Conservation (phyloP, 352 stramenopile genomes). For the Pythium folliculosum region DNA sequence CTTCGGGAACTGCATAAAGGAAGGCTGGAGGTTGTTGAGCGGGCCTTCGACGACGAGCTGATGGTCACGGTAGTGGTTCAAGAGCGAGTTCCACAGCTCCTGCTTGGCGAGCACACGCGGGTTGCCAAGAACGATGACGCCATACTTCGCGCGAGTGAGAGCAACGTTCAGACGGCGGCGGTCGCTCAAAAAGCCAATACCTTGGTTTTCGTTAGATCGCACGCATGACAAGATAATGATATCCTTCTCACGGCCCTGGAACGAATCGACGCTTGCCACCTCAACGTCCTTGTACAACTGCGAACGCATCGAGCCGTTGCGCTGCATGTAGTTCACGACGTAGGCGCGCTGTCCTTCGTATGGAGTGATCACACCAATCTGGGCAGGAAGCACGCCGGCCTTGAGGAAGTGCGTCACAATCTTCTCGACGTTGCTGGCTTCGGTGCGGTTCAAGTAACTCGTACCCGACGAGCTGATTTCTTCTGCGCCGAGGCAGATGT, state of each 20-base stretch:
- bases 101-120: slow-evolving; percentile 97
- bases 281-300: slow-evolving; percentile 98
- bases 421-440: slow-evolving; percentile 98
- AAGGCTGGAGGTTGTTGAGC: slow-evolving; percentile 96
- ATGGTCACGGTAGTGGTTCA: slow-evolving; percentile 98
- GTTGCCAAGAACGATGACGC: slow-evolving; percentile 98
- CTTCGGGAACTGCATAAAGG: slow-evolving; percentile 96
- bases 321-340: slow-evolving; percentile 98
- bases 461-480: slow-evolving; percentile 98
- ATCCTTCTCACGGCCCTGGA: slow-evolving; percentile 99
- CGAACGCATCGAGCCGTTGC: slow-evolving; percentile 92
- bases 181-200: slow-evolving; percentile 99
- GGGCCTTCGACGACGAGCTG: slow-evolving; percentile 95
- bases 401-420: slow-evolving; percentile 97
- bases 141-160: slow-evolving; percentile 97
- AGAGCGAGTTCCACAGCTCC: slow-evolving; percentile 94
- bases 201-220: slow-evolving; percentile 98
- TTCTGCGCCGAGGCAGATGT: slow-evolving; percentile 95
- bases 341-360: slow-evolving; percentile 99
- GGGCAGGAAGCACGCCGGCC: slow-evolving; percentile 85
- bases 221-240: slow-evolving; percentile 98
- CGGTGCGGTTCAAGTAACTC: slow-evolving; percentile 98
- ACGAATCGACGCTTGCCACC: slow-evolving; percentile 98
- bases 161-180: slow-evolving; percentile 98
- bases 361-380: slow-evolving; percentile 97